These are phyloP conservation scores for Sphenostylis stenocarpa DNA, from an alignment of 306 rosid genomes.

Conservation along the genomic window DNA sequence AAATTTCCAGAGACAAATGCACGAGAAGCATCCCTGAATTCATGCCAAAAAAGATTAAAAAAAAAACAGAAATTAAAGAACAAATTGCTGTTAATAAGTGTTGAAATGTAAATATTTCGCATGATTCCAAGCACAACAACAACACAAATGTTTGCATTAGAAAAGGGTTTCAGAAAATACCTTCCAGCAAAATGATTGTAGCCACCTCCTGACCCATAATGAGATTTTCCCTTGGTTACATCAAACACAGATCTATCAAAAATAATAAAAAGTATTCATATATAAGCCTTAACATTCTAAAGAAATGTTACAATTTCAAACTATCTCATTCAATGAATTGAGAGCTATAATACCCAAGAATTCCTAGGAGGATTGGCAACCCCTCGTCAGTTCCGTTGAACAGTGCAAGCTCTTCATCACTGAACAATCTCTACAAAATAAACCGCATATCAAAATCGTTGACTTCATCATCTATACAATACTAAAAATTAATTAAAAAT, in stretches of 20 bases:
- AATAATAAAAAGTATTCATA: neutral
- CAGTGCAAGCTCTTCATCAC: constrained; percentile 66
- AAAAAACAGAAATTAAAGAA: neutral
- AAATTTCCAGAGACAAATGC: constrained; percentile 99
- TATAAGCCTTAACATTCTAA: constrained; percentile 8
- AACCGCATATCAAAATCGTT: constrained; percentile 31
- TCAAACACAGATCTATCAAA: constrained; percentile 78
- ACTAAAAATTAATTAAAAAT: neutral
- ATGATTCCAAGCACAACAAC: neutral
- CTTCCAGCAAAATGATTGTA: constrained; percentile 97
- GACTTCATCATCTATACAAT: constrained; percentile 2
- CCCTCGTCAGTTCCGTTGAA: constrained; percentile 78
- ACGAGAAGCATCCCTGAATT: constrained; percentile 88
- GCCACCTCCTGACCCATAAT: constrained; percentile 89
- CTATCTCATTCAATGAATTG: neutral
- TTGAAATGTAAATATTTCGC: constrained; percentile 21
- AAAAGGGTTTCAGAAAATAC: constrained; percentile 34
- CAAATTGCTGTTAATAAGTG: neutral
- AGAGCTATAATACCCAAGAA: constrained; percentile 67
- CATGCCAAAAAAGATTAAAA: neutral
- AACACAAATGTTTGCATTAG: constrained; percentile 5
- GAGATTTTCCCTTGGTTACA: constrained; percentile 91
- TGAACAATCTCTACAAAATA: constrained; percentile 67
- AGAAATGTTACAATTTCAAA: neutral
- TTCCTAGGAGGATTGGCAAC: constrained; percentile 78